Evolutionary conservation across 176 grass and related monocot species (phyloP).

Genomic region (Chloris gayana): DNA sequence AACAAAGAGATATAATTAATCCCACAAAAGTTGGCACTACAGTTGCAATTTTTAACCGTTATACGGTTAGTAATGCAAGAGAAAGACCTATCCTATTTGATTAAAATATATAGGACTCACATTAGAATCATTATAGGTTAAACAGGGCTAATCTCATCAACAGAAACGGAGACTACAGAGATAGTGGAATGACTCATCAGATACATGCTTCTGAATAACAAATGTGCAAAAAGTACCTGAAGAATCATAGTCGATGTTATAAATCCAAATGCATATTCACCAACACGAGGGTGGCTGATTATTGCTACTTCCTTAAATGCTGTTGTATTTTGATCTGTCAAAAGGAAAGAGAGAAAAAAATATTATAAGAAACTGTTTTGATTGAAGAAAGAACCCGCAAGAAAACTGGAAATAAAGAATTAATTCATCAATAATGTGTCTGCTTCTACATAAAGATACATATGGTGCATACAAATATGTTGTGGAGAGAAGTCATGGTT

Average conservation of each 20-base stretch:
- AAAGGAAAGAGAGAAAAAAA: not conserved
- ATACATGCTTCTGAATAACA: not conserved
- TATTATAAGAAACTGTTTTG: not conserved
- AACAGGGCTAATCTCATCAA: not conserved
- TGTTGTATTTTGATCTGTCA: slow-evolving; percentile 94
- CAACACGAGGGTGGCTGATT: slow-evolving; percentile 89
- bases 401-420: slow-evolving; percentile 19
- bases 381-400: slow-evolving; percentile 20
- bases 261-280: slow-evolving; percentile 99
- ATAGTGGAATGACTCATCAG: not conserved
- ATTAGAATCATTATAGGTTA: not conserved
- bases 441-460: slow-evolving; percentile 5
- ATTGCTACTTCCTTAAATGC: slow-evolving; percentile 99
- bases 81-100: not conserved
- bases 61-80: not conserved
- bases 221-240: slow-evolving; percentile 65
- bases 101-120: not conserved
- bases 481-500: not conserved
- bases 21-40: not conserved
- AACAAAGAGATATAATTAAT: not conserved
- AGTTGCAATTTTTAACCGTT: not conserved
- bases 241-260: slow-evolving; percentile 89
- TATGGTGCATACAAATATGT: not conserved
- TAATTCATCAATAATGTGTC: not conserved
- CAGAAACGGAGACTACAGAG: slow-evolving; percentile 6